Base-by-base conservation (phyloP, 2,329 filamentous ascomycete genomes). In the Eutypella sp. region DNA sequence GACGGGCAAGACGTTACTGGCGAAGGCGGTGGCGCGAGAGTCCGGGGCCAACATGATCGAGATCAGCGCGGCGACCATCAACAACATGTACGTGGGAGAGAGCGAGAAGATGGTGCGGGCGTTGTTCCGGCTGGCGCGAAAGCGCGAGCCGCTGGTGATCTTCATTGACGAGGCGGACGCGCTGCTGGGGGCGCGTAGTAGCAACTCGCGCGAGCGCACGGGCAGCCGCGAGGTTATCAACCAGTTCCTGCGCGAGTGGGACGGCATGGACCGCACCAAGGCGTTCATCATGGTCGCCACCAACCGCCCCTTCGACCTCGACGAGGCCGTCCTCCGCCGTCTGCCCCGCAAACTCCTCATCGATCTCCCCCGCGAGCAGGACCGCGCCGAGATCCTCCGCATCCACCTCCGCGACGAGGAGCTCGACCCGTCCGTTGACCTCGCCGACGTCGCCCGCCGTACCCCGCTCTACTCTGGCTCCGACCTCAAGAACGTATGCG, bases 251-350 rank as follows among this genome's bases (percentile, higher is more conserved):
- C 86, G 90, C 44, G 92, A 97, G 65, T 97, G 92, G 93, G 93
- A 97, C 57, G 93, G 93, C 10, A 85, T 97, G 73, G 73, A 74
- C 44, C 86, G 87, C 56, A 79, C 83, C 40, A 87, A 86, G 16
- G 89, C 92, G 3, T 97, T 99, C 64, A 92, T 99, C 66, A 96
- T 99, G 90, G 90, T 97, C 0, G 92, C 93, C 23, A 97, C 91
- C 8, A 97, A 99, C 66, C 78, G 92, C 9, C 93, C 93, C 0
- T 96, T 95, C 59, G 93, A 97, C 60, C 79, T 99, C 1, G 93
- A 99, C 58, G 88, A 93, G 57, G 88, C 88, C 9, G 86, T 93
- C 9, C 75, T 93, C 39, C 77, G 88, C n/a, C 78, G 87, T 11
- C 70, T 91, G 19, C 87, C 87, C 2, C 74, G 87, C 44, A 79